Conservation (phyloP, 805 yeast species). For the Candida tibetensis region DNA sequence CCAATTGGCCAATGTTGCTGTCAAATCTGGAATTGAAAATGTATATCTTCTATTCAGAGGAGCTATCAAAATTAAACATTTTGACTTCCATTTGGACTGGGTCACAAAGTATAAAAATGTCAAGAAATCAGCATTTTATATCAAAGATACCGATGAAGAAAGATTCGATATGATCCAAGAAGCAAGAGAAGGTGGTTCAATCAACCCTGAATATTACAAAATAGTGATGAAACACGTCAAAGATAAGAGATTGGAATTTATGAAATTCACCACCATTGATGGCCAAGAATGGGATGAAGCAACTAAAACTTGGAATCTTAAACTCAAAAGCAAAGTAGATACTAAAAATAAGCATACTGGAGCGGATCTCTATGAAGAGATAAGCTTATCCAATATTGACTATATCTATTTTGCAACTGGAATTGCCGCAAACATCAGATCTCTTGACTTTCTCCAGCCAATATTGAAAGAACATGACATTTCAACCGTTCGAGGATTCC, state of each 20-base stretch:
- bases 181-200: conserved; percentile 46
- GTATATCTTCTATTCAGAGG: conserved; percentile 37
- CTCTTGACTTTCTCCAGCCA: conserved; percentile 28
- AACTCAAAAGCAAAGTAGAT: conserved; percentile 7
- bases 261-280: conserved; percentile 26
- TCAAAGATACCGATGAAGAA: conserved; percentile 42
- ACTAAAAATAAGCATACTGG: conserved; percentile 7
- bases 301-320: conserved; percentile 23
- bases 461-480: conserved; percentile 28
- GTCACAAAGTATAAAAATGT: conserved; percentile 48
- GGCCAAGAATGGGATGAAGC: conserved; percentile 24
- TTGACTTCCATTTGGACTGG: conserved; percentile 49
- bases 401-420: conserved; percentile 46
- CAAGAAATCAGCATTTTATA: conserved; percentile 42
- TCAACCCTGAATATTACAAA: conserved; percentile 43
- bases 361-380: conserved; percentile 3
- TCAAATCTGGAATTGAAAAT: conserved; percentile 26
- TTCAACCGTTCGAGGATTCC: conserved; percentile 33
- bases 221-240: conserved; percentile 27
- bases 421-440: conserved; percentile 25
- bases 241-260: conserved; percentile 28
- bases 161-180: conserved; percentile 37
- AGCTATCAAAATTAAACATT: conserved; percentile 41
- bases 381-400: conserved; percentile 16
- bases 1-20: conserved; percentile 40